These are phyloP conservation scores for Arthrinium puccinioides DNA, from an alignment of 2,329 filamentous ascomycete genomes.

Conservation along the genomic window DNA sequence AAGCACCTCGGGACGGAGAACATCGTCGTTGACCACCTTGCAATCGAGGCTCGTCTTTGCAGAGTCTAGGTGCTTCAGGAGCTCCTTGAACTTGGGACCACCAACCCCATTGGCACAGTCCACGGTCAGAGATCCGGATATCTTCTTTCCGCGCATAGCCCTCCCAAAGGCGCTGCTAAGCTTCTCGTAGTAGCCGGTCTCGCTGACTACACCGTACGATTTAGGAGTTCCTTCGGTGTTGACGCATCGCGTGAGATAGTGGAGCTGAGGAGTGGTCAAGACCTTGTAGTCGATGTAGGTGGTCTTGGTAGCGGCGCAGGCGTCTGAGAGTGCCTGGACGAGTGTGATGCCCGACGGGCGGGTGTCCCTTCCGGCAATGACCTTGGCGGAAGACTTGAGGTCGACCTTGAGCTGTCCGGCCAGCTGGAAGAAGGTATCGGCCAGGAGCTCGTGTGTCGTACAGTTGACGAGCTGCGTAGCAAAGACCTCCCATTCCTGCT, in stretches of 20 bases:
- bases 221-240: slow-evolving; percentile 87
- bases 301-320: slow-evolving; percentile 67
- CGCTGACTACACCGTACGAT: slow-evolving; percentile 81
- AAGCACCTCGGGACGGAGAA: slow-evolving; percentile 79
- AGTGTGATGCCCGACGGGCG: slow-evolving; percentile 84
- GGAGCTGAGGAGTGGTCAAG: slow-evolving; percentile 93
- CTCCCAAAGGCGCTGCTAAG: slow-evolving; percentile 75
- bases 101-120: slow-evolving; percentile 97
- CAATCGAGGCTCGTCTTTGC: slow-evolving; percentile 68
- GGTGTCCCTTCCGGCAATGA: slow-evolving; percentile 88
- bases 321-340: slow-evolving; percentile 70
- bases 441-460: slow-evolving; percentile 64
- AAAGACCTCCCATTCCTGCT: slow-evolving; percentile 88
- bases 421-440: slow-evolving; percentile 68
- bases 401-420: slow-evolving; percentile 72
- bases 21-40: slow-evolving; percentile 87
- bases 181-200: slow-evolving; percentile 94
- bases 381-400: slow-evolving; percentile 61
- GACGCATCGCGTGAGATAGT: slow-evolving; percentile 90
- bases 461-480: slow-evolving; percentile 88
- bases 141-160: slow-evolving; percentile 70
- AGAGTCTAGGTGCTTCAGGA: slow-evolving; percentile 74
- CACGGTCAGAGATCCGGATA: slow-evolving; percentile 69
- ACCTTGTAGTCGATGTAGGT: slow-evolving; percentile 81
- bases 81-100: slow-evolving; percentile 78